Evolutionary conservation across 2,329 filamentous ascomycete species (phyloP).

Genomic region (Gliomastix tumulicola): DNA sequence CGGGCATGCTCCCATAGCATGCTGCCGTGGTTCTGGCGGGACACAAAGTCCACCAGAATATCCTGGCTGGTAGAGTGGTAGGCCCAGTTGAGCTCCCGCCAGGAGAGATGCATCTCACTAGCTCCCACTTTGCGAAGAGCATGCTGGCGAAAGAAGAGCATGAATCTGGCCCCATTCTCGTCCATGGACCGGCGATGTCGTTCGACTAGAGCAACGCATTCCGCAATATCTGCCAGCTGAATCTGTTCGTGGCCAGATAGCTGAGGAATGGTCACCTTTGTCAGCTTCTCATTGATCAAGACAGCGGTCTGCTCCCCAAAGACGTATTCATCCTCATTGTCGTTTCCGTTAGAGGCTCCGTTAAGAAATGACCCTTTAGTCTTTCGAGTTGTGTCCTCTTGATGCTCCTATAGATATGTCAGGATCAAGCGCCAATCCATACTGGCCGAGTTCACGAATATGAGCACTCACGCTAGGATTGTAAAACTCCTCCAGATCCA

Average conservation of each 20-base stretch:
- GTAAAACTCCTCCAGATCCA: slow-evolving; percentile 56
- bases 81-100: slow-evolving; percentile 80
- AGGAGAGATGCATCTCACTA: slow-evolving; percentile 60
- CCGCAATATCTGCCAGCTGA: slow-evolving; percentile 73
- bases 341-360: slow-evolving; percentile 16
- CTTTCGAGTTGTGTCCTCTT: slow-evolving; percentile 12
- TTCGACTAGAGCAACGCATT: slow-evolving; percentile 78
- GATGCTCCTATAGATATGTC: background rate
- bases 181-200: slow-evolving; percentile 85
- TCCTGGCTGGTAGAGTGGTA: slow-evolving; percentile 84
- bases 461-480: slow-evolving; percentile 14
- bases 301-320: slow-evolving; percentile 67
- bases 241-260: slow-evolving; percentile 83
- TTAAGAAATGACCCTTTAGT: slow-evolving; percentile 29
- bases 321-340: slow-evolving; percentile 48
- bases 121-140: slow-evolving; percentile 61
- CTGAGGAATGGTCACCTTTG: slow-evolving; percentile 66
- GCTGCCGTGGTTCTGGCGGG: slow-evolving; percentile 68
- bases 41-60: slow-evolving; percentile 78
- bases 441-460: too few relatives aligned
- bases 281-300: slow-evolving; percentile 70
- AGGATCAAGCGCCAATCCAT: background rate
- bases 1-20: slow-evolving; percentile 81
- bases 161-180: slow-evolving; percentile 79
- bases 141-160: slow-evolving; percentile 82